Conservation (phyloP, 495 filamentous ascomycete species). For the Lasiosphaeria miniovina region DNA sequence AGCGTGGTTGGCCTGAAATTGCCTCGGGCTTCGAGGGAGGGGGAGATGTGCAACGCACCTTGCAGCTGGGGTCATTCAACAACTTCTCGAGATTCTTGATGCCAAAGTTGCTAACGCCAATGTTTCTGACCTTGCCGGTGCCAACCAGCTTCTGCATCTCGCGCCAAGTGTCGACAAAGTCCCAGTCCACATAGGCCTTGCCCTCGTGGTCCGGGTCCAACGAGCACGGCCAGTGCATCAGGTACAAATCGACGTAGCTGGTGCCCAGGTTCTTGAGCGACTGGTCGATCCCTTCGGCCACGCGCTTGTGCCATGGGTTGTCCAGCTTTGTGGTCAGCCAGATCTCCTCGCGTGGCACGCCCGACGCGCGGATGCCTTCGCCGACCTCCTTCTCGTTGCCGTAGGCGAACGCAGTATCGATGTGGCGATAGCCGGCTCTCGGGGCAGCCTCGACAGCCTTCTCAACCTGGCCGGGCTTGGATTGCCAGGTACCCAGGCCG, state of each 20-base stretch:
- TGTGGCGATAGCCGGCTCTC: conserved; percentile 59
- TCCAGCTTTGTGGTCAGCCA: conserved; percentile 88
- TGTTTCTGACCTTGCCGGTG: conserved; percentile 78
- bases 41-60: conserved; percentile 27
- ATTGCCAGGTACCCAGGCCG: conserved; percentile 85
- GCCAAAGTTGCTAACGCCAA: conserved; percentile 78
- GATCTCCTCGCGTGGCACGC: conserved; percentile 75
- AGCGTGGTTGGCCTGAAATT: too few species aligned
- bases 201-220: conserved; percentile 40
- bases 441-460: conserved; percentile 73
- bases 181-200: conserved; percentile 58
- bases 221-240: conserved; percentile 77
- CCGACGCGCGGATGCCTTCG: conserved; percentile 72
- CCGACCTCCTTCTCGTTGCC: conserved; percentile 84
- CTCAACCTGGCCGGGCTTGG: conserved; percentile 41
- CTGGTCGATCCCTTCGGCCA: conserved; percentile 62
- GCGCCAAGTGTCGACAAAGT: conserved; percentile 80
- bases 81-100: conserved; percentile 65
- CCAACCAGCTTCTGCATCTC: conserved; percentile 78
- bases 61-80: conserved; percentile 54
- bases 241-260: conserved; percentile 81
- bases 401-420: conserved; percentile 72
- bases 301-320: conserved; percentile 72
- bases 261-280: conserved; percentile 67
- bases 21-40: too few species aligned